phyloP scores from a whole-genome alignment of 2,329 filamentous ascomycete genomes.

The Coniochaeta prunicola region DNA sequence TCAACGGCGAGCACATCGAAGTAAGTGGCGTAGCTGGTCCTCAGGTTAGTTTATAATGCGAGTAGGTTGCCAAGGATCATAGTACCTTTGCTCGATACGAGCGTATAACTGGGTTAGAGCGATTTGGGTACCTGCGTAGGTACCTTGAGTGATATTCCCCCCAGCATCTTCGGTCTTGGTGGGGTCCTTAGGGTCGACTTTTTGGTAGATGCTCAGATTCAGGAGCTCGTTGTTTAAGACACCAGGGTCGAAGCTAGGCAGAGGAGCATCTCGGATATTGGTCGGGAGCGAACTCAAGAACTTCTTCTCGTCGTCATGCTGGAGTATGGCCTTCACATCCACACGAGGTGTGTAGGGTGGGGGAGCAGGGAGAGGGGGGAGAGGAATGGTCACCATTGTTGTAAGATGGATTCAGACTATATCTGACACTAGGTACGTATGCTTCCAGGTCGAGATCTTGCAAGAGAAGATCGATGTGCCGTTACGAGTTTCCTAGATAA shows the following conservation, averaged over 20 bases:
- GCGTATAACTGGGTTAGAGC: conserved; percentile 25
- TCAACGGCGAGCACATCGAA: conserved; percentile 26
- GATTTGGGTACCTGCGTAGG: conserved; percentile 25
- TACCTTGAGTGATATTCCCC: conserved; percentile 22
- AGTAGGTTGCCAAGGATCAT: background rate
- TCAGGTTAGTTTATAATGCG: background rate
- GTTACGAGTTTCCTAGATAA: background rate
- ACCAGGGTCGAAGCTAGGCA: conserved; percentile 25
- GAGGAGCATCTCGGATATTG: conserved; percentile 17
- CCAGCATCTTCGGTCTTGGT: conserved; percentile 14
- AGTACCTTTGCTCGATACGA: conserved; percentile 25
- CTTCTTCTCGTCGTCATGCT: conserved; percentile 18
- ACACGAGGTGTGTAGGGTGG: conserved; percentile 6
- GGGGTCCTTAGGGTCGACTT: conserved; percentile 15
- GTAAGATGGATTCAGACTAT: background rate
- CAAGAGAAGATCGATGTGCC: background rate
- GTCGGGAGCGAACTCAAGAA: conserved; percentile 7
- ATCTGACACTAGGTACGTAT: background rate
- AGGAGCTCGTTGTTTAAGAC: conserved; percentile 24
- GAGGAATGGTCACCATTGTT: background rate
- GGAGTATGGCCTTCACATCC: conserved; percentile 16
- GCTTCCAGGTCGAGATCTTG: background rate
- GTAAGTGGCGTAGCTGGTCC: conserved; percentile 22
- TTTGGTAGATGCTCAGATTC: conserved; percentile 19
- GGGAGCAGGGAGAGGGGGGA: conserved; percentile 9